Evolutionary conservation across 1,139 yeast species (phyloP), one percentile per base, ranked within the genome.

Genomic region (Sugiyamaella sp.): DNA sequence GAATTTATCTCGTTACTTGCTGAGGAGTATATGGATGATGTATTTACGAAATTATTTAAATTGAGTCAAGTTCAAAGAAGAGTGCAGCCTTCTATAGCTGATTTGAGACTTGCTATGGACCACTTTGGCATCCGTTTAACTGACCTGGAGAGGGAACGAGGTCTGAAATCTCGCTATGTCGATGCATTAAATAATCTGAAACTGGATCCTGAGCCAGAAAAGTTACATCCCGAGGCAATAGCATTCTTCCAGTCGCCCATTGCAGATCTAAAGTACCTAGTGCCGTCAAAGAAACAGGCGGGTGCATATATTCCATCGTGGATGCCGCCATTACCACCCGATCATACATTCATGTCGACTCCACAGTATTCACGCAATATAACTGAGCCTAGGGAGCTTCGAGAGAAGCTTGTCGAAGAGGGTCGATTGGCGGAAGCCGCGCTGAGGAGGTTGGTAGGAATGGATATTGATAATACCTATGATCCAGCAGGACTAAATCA

Each of bases 261-360:
- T 67, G 45, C 69, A 62, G 56, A 66, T 45, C 54, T 57, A 38
- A 63, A 54, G 54, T 60, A 59, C 49, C 63, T 60, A 52, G 63
- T 57, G 42, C 66, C 93, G 0, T 76, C 84, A 16, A 74, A 77
- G 12, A 73, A 78, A 25, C 65, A 70, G 19, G 70, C 75, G 39
- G 83, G 82, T n/a, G 65, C 67, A 1, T 81, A 83, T 60, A 78
- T 88, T 3, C 95, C 95, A 0, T 64, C 72, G 3, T 89, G 89
- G 82, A 73, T 91, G 64, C 98, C 98, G 0, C 84, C 82, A 20
- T 76, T 90, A 37, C 98, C 98, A 1, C 97, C 98, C 0, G 96
- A 89, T 64, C 95, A 90, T 69, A 91, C 98, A 0, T 91, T 86
- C 66, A 84, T 82, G 69, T 79, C 82, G 51, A 87, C 97, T 0